Evolutionary conservation across 192 early-diverging fungal species (phyloP).

Genomic region (Umbelopsis vinacea): DNA sequence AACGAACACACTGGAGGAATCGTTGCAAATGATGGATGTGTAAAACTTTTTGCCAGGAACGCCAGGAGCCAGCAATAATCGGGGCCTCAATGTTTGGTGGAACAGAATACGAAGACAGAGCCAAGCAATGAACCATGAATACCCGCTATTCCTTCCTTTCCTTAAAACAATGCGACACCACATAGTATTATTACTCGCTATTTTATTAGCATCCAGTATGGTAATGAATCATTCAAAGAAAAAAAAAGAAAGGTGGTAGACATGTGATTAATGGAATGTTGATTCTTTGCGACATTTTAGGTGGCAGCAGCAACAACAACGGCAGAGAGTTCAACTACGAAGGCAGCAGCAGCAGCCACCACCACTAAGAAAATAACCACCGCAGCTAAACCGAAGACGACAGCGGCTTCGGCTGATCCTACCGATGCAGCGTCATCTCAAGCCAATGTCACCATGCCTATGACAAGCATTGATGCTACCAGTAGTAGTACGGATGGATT

Average conservation of each 20-base stretch:
- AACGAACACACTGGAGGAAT: no score
- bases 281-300: not conserved
- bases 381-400: not conserved
- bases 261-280: not conserved
- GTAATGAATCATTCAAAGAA: not conserved
- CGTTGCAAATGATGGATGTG: no score
- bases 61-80: not conserved
- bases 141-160: no score
- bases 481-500: not conserved
- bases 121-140: not conserved
- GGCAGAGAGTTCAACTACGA: not conserved
- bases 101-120: not conserved
- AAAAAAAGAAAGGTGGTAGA: not conserved
- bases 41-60: not conserved
- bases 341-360: not conserved
- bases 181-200: not conserved
- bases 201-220: not conserved
- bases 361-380: conserved; percentile 7
- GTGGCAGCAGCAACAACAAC: conserved; percentile 1
- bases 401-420: not conserved
- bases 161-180: not conserved
- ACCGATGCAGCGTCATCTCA: not conserved
- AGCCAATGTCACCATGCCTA: no score
- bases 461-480: no score
- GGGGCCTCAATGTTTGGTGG: conserved; percentile 19